Conservation (phyloP, 2,329 filamentous ascomycete genomes). For the Thielaviopsis musarum region DNA sequence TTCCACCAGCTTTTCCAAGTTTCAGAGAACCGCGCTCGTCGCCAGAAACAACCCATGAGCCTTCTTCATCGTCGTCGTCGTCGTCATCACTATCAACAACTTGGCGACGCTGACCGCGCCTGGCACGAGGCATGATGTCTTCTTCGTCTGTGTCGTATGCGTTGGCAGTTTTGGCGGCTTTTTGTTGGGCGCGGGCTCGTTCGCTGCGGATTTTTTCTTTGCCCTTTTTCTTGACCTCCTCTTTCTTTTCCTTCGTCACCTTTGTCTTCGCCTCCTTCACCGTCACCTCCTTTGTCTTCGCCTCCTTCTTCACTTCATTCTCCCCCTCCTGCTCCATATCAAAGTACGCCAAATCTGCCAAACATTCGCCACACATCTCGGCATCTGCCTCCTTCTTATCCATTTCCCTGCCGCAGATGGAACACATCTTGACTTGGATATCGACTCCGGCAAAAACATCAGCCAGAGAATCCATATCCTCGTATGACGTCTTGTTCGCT, state of each 20-base stretch:
- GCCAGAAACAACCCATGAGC: slow-evolving; percentile 64
- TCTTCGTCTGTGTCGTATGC: slow-evolving; percentile 13
- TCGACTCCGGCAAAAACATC: slow-evolving; percentile 75
- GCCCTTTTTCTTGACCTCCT: slow-evolving; percentile 15
- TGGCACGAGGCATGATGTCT: slow-evolving; percentile 14
- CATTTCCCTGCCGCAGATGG: slow-evolving; percentile 62
- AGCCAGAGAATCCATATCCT: slow-evolving; percentile 66
- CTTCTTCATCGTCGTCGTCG: slow-evolving; percentile 53
- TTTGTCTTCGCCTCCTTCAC: slow-evolving; percentile 15
- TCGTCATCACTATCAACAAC: slow-evolving; percentile 35
- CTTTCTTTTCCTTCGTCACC: slow-evolving; percentile 14
- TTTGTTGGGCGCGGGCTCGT: slow-evolving; percentile 16
- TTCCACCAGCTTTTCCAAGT: slow-evolving; percentile 66
- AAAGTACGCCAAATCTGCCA: slow-evolving; percentile 53
- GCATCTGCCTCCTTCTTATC: slow-evolving; percentile 27
- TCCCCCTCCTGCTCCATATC: slow-evolving; percentile 28
- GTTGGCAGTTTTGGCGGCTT: slow-evolving; percentile 20
- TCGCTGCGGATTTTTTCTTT: slow-evolving; percentile 5
- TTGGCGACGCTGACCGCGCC: slow-evolving; percentile 29
- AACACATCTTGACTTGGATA: slow-evolving; percentile 61
- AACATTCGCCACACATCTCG: slow-evolving; percentile 56
- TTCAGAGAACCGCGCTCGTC: slow-evolving; percentile 40
- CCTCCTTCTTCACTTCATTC: slow-evolving; percentile 21
- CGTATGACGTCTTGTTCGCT: slow-evolving; percentile 33
- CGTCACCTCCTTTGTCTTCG: slow-evolving; percentile 22